Percentiles rank a stretch among this genome's conserved stretches.
These are phyloP conservation scores for Podaxis sp. DNA, from an alignment of 768 basidiomycete genomes.

Conservation along the genomic window DNA sequence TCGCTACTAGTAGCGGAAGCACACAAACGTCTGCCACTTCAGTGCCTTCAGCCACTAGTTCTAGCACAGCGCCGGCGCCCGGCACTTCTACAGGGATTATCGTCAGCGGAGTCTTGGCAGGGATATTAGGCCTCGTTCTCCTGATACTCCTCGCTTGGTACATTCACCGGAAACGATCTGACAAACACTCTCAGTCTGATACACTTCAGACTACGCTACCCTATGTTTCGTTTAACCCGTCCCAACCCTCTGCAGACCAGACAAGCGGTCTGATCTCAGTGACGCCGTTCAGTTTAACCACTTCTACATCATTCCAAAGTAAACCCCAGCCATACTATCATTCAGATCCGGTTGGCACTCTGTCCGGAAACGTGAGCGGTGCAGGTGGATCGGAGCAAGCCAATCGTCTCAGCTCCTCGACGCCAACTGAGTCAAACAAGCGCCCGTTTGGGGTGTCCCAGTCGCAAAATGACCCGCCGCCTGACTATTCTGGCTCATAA, in stretches of 20 bases:
- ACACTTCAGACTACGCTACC: not conserved
- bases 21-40: too few relatives aligned
- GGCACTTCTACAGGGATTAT: not conserved
- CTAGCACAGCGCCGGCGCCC: not conserved
- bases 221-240: not conserved
- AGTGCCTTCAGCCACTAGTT: not conserved
- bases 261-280: not conserved
- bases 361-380: too few relatives aligned
- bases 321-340: too few relatives aligned
- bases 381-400: too few relatives aligned
- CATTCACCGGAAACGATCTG: not conserved
- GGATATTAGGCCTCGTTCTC: not conserved
- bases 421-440: not conserved
- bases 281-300: not conserved
- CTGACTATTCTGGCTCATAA: not conserved
- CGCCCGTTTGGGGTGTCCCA: not conserved
- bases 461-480: not conserved
- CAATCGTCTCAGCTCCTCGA: not conserved
- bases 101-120: not conserved
- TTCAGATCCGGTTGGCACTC: too few relatives aligned
- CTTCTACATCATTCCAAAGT: too few relatives aligned
- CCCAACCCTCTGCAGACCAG: not conserved
- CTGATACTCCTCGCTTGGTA: not conserved
- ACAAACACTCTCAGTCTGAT: not conserved
- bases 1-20: too few relatives aligned